Evolutionary conservation across 2,329 filamentous ascomycete genomes (phyloP), one percentile per base, ranked within the genome.

Genomic region (Nothopassalora personata): DNA sequence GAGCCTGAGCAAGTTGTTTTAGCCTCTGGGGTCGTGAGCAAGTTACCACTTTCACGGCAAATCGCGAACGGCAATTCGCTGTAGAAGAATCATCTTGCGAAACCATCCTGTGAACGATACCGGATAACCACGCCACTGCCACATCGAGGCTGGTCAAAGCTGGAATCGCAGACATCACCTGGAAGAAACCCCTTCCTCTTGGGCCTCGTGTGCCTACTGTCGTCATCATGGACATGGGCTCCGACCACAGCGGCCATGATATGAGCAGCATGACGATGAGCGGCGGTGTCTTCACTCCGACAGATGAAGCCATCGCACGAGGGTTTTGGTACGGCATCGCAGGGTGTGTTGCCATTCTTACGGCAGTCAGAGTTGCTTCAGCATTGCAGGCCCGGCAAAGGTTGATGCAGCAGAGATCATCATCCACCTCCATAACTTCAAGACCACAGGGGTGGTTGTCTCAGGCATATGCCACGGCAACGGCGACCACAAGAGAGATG

Each of bases 251-350:
- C 58, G 51, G 58, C 53, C 60, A 65, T 57, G 62, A 60, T 53
- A 67, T 67, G 65, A 56, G 56, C 36, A 64, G 66, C 33, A 71
- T 71, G 69, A 65, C 60, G 54, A 69, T 70, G 68, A 68, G 64
- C 54, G 60, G 58, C 8, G 65, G 66, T 34, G 57, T 67, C 45
- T 70, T 70, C 56, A 68, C 63, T 1, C 56, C 60, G 1, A 53
- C 50, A 2, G 69, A 72, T 57, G 57, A 68, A 50, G 48, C 52
- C 3, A 65, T 67, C 36, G 70, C 66, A n/a, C 66, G 54, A 33
- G 63, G 58, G 46, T 70, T 64, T 52, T 72, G 70, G 70, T 71
- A 70, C 51, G 66, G 59, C 33, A 62, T 71, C 8, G 66, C 64
- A 11, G 66, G 58, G 15, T 63, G 62, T 48, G 59, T 67, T n/a